Evolutionary conservation across 768 basidiomycete genomes (phyloP), one percentile per base, ranked within the genome.

Genomic region (Leucosporidium scottii): DNA sequence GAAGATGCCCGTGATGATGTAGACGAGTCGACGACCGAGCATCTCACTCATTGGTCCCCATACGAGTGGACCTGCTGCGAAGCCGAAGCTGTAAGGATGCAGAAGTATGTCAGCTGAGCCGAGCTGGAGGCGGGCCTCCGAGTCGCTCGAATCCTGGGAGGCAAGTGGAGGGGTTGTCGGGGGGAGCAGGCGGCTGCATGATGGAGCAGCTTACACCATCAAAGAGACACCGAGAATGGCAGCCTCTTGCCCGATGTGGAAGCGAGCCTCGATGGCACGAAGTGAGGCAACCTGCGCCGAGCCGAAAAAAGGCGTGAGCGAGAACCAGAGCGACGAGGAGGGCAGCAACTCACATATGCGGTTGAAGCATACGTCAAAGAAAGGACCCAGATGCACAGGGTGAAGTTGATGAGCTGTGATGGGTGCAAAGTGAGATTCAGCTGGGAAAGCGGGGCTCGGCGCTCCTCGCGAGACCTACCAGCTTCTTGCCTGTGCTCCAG

Each of bases 1-100:
- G 50, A 72, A 54, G 47, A 74, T 30, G 55, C 78, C 79, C 4
- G 77, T 61, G 59, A 77, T 58, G 63, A 79, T 70, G 67, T 80
- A 81, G 47, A 81, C 75, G 21, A 75, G 74, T 54, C 79, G 70
- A 12, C 80, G 76, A 4, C 80, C 80, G 64, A 77, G 77, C 0
- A 76, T 66, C 66, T 80, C 79, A 47, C 70, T 74, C 0, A 76
- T 62, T 6, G 79, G 79, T 0, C 78, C 79, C 70, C 75, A 78
- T 12, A 80, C 53, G 23, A 81, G 68, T 0, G 79, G 78, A 21
- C 79, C 79, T 27, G 78, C 69, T 49, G 73, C 76, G 62, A 66
- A 70, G 2, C 53, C 30, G 2, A 62, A 36, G 51, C 23, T 30
- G 31, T 23, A 17, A 54, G 0, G 3, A 25, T 6, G 13, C 4